A percentile compares a stretch with the other conserved stretches of the same genome.
These are phyloP conservation scores for Picochlorum costavermella DNA, from an alignment of 139 green algal genomes.

Conservation along the genomic window DNA sequence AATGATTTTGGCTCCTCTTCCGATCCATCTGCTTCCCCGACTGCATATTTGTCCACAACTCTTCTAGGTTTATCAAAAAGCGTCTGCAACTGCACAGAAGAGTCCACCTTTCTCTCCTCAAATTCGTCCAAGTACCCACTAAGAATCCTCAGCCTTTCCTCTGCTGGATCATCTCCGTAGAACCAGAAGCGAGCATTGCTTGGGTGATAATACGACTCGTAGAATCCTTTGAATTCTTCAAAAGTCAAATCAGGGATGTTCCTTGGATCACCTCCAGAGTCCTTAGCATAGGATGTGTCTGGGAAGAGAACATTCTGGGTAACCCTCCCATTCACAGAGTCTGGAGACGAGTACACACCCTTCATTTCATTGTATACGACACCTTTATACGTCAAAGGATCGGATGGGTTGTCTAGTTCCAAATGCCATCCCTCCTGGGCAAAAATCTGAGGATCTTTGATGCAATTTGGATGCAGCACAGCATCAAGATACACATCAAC, in stretches of 20 bases:
- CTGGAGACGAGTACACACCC: constrained; percentile 95
- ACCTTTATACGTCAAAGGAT: constrained; percentile 79
- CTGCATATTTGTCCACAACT: constrained; percentile 43
- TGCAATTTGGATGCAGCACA: constrained; percentile 88
- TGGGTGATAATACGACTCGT: constrained; percentile 93
- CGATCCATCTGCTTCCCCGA: constrained; percentile 37
- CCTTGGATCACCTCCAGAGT: constrained; percentile 84
- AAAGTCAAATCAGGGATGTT: constrained; percentile 92
- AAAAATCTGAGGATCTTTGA: constrained; percentile 80
- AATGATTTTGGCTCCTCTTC: constrained; percentile 70
- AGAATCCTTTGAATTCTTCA: constrained; percentile 93
- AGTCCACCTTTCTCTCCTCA: constrained; percentile 61
- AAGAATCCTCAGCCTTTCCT: constrained; percentile 77
- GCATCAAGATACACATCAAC: constrained; percentile 98
- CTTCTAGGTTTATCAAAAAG: constrained; percentile 37
- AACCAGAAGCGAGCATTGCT: constrained; percentile 95
- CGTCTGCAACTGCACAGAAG: constrained; percentile 64
- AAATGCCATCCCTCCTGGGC: constrained; percentile 84
- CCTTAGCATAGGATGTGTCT: constrained; percentile 80
- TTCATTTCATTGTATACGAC: constrained; percentile 99
- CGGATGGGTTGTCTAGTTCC: constrained; percentile 71
- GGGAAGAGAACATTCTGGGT: constrained; percentile 78
- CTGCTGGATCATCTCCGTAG: constrained; percentile 89
- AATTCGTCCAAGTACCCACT: constrained; percentile 74
- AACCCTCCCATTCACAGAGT: constrained; percentile 72